Evolutionary conservation across 1,139 yeast species (phyloP).

Genomic region (Saccharomycopsis crataegensis): DNA sequence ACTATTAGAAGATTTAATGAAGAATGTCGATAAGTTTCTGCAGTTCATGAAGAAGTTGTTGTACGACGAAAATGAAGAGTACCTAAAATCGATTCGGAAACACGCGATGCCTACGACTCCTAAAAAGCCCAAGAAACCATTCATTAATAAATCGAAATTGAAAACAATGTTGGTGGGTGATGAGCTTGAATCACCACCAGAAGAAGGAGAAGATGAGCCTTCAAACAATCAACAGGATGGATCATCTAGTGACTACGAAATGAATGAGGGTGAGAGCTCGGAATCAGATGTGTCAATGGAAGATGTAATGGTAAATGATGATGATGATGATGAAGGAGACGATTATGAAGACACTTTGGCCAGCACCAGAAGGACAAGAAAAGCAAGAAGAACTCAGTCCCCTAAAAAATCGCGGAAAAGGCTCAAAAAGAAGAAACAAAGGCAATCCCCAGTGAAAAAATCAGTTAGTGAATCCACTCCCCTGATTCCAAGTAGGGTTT

Average conservation of each 20-base stretch:
- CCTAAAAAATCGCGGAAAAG: neutral
- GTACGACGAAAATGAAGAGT: neutral
- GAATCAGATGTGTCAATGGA: neutral
- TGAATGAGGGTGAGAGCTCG: neutral
- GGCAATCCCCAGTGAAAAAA: neutral
- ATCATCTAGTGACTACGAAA: neutral
- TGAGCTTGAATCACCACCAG: neutral
- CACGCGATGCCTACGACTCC: neutral
- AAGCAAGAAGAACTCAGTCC: neutral
- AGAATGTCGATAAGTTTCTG: neutral
- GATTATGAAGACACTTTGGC: constrained; percentile 20
- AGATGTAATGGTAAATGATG: neutral
- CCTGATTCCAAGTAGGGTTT: constrained; percentile 17
- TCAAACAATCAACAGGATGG: neutral
- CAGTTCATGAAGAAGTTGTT: neutral
- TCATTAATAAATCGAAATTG: neutral
- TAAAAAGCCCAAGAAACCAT: neutral
- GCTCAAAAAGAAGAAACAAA: neutral
- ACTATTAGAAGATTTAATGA: constrained; percentile 7
- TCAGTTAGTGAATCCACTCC: constrained; percentile 19
- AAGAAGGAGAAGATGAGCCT: neutral
- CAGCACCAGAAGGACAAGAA: neutral
- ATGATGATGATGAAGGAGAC: constrained; percentile 20
- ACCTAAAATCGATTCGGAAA: neutral
- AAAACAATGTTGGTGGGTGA: neutral